Conservation (phyloP, 768 basidiomycete genomes). For the Agrocybe pediades region DNA sequence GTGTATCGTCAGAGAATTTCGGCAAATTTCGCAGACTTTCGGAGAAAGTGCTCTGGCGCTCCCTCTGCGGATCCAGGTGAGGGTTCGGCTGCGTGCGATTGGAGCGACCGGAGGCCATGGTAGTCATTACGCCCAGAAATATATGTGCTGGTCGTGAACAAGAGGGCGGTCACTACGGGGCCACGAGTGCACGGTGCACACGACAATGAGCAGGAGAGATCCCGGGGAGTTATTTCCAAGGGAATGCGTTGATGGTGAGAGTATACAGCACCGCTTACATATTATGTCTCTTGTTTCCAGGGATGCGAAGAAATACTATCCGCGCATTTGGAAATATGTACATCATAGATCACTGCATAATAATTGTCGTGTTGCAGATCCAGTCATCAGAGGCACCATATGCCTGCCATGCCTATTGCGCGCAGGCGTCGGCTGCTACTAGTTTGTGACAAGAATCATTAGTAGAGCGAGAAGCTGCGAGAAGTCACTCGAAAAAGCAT, state of each 20-base stretch:
- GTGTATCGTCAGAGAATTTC: constrained; percentile 2
- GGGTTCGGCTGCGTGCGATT: neutral
- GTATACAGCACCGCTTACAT: constrained; percentile 9
- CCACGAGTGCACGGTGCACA: too few relatives aligned
- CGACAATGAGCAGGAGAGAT: neutral
- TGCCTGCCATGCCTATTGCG: neutral
- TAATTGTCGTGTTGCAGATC: constrained; percentile 12
- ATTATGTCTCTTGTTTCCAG: constrained; percentile 11
- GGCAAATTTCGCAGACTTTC: neutral
- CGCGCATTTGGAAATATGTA: constrained; percentile 3
- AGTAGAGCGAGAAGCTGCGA: too few relatives aligned
- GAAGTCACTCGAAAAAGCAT: neutral
- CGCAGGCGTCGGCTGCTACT: neutral
- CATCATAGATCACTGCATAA: constrained; percentile 8
- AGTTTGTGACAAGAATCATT: neutral
- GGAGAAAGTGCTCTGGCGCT: constrained; percentile 3
- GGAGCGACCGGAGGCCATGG: constrained; percentile 1
- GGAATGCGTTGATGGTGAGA: constrained; percentile 7
- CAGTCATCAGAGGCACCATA: constrained; percentile 12
- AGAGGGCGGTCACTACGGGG: too few relatives aligned
- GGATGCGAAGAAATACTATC: too few relatives aligned
- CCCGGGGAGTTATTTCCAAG: constrained; percentile 1
- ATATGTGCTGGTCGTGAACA: too few relatives aligned
- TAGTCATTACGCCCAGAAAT: neutral
- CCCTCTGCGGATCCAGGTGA: neutral